Evolutionary conservation across 192 early-diverging fungal species (phyloP), one percentile per base, ranked within the genome.

Genomic region (Coemansia sp.): DNA sequence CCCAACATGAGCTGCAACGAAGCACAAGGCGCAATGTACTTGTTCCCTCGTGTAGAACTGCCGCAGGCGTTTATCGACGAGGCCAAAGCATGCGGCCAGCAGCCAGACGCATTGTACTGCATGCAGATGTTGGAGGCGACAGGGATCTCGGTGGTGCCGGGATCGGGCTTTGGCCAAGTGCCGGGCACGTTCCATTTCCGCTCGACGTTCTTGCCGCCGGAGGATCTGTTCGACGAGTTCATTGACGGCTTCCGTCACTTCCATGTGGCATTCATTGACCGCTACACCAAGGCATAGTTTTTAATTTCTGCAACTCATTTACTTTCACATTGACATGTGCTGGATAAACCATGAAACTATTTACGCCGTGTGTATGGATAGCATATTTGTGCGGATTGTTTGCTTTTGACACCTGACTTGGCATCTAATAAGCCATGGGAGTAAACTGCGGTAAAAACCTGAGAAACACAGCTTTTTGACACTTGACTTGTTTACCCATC

Each of bases 11-110:
- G 83, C 17, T 96, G 94, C 85, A 92, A 94, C 66, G 78, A 81
- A 57, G 93, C 96, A 1, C 86, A 93, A 71, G 97, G 97, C 54
- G 91, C 97, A 57, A 94, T 99, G 94, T 99, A 99, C 80, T 83
- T 95, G 58, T 97, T 97, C 87, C 97, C 97, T 14, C 81, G 69
- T 27, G 87, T 98, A 57, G 64, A 65, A 45, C 70, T 97, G 8
- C 91, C 95, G 19, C 56, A 75, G 56, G 88, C 86, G 60, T 93
- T 94, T 43, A 79, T 96, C 22, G 87, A 85, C 38, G 92, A 88
- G 50, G 95, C 95, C 45, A 72, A 85, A 39, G 75, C 71, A n/a
- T 74, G 69, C 25, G 87, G 89, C 27, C 85, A 87, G 79, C 72
- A 87, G 75, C 91, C 95, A 12, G 97, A 98, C 75, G 88, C 84